These are phyloP conservation scores for Colletotrichum camelliae DNA, from an alignment of 2,329 filamentous ascomycete species.

Conservation along the genomic window DNA sequence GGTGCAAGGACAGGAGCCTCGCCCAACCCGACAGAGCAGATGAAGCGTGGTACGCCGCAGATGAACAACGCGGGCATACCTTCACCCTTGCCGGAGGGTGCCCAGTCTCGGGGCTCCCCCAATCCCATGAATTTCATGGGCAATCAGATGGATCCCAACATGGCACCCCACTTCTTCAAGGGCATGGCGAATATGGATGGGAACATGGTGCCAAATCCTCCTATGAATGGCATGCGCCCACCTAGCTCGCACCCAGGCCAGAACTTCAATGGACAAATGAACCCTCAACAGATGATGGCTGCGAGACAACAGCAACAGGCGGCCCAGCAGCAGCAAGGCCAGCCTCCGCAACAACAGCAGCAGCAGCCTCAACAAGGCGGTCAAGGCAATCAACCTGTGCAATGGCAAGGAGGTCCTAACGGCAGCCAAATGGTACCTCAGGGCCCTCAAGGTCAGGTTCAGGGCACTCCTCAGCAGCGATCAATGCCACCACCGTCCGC, in stretches of 20 bases:
- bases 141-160: constrained; percentile 66
- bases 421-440: constrained; percentile 47
- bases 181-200: constrained; percentile 56
- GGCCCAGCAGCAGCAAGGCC: constrained; percentile 63
- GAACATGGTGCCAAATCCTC: constrained; percentile 57
- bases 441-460: constrained; percentile 56
- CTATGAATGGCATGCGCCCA: constrained; percentile 72
- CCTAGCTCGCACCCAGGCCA: constrained; percentile 71
- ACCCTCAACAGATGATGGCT: constrained; percentile 65
- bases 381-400: constrained; percentile 49
- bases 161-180: constrained; percentile 66
- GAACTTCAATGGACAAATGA: constrained; percentile 63
- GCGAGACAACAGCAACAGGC: constrained; percentile 42
- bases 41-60: constrained; percentile 79
- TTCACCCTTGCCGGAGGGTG: constrained; percentile 73
- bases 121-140: constrained; percentile 69
- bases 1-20: constrained; percentile 73
- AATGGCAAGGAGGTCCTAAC: constrained; percentile 51
- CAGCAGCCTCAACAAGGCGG: constrained; percentile 34
- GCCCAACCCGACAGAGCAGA: constrained; percentile 78
- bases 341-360: constrained; percentile 42
- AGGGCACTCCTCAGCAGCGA: constrained; percentile 76
- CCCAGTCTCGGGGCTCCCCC: constrained; percentile 70
- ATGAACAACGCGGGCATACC: constrained; percentile 73
- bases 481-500: constrained; percentile 72